Evolutionary conservation across 805 yeast genomes (phyloP), one percentile per base, ranked within the genome.

Genomic region (Candida loeiensis): DNA sequence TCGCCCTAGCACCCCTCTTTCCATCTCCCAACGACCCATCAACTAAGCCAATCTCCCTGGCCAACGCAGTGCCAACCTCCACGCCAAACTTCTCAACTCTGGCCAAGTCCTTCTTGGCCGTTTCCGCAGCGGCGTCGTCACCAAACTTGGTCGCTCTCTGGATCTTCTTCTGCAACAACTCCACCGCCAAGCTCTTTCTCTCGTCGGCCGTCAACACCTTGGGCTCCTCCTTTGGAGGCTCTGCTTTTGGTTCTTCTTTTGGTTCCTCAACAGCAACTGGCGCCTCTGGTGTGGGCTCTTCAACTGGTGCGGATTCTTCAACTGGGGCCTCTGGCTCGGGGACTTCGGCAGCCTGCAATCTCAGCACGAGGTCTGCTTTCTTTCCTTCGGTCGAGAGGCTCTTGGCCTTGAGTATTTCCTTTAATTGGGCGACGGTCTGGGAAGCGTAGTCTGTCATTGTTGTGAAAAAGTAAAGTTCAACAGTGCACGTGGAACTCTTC

Each of bases 51-150:
- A 84, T 68, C 53, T 83, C 89, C 47, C 65, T 68, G 26, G 88
- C 89, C 48, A 84, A 61, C 7, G 81, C 74, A 29, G 85, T 79
- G 42, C 80, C 80, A 25, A 71, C 58, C 45, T 80, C 83, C 36
- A 87, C 77, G 20, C 97, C 98, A 56, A 88, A 90, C 66, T 86
- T 88, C 58, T 82, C 82, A 47, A 89, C 78, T 56, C 95, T 77
- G 26, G 71, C 71, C 51, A 88, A 66, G 45, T 77, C 81, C 45
- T 76, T 79, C 54, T 77, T 77, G 35, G 84, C 76, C 15, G 68
- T 71, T 27, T 69, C 69, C 18, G 76, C 74, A 15, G 64, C 65
- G n/a, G 66, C 66, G 38, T 81, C 88, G 45, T 72, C 75, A 16
- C 91, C 93, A 52, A 89, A 90, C 59, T 86, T 85, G 55, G 77